Conservation (phyloP, 331 rosid genomes). For the Pyrus hybrid region DNA sequence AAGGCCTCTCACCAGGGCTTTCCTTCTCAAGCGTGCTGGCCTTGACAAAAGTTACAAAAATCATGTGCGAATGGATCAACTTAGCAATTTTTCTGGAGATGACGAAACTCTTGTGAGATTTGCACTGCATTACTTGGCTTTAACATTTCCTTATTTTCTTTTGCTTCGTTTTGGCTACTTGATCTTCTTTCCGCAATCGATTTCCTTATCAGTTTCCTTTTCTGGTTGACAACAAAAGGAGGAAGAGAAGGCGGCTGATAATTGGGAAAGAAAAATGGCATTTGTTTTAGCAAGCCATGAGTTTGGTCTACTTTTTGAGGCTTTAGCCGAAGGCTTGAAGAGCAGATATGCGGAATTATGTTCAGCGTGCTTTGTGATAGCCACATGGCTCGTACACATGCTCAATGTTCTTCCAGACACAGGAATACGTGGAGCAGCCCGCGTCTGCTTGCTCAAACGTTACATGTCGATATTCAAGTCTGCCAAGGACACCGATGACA, state of each 20-base stretch:
- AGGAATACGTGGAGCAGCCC: slow-evolving; percentile 74
- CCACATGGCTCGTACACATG: slow-evolving; percentile 86
- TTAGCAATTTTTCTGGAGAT: slow-evolving; percentile 31
- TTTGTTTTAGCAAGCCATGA: slow-evolving; percentile 72
- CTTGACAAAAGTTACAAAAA: slow-evolving; percentile 36
- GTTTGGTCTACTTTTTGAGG: slow-evolving; percentile 80
- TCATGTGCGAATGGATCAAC: slow-evolving; percentile 36
- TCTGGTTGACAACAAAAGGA: slow-evolving; percentile 38
- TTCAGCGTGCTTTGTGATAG: slow-evolving; percentile 62
- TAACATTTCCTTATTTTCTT: slow-evolving; percentile 5
- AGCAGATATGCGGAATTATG: slow-evolving; percentile 49
- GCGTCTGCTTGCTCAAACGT: slow-evolving; percentile 63
- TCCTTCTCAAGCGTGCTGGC: slow-evolving; percentile 78
- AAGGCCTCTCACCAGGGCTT: slow-evolving; percentile 50
- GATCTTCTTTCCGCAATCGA: not conserved
- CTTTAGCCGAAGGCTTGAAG: slow-evolving; percentile 80
- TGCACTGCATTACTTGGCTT: not conserved
- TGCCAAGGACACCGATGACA: slow-evolving; percentile 57
- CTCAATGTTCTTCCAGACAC: slow-evolving; percentile 73
- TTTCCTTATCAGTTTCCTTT: not conserved
- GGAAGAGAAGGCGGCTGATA: slow-evolving; percentile 67
- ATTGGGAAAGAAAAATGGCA: slow-evolving; percentile 89
- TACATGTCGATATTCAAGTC: slow-evolving; percentile 55
- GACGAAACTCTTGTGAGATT: slow-evolving; percentile 40
- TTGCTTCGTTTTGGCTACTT: not conserved